Evolutionary conservation across 345 rosid species (phyloP), one percentile per base, ranked within the genome.

Genomic region (Melastoma malabathricum): DNA sequence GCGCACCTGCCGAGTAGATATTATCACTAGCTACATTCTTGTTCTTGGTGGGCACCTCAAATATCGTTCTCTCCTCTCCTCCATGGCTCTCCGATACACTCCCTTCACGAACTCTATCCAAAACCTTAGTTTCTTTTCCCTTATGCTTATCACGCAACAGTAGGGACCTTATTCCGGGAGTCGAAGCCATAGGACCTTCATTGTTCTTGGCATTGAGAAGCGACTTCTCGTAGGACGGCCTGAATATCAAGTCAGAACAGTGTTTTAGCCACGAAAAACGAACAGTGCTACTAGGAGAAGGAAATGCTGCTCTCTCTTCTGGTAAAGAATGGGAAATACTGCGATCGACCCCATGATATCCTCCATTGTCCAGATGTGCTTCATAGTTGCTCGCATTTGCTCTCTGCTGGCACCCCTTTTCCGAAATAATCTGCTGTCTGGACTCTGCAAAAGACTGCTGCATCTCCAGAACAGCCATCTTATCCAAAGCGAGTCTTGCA

Each of bases 211-310:
- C 61, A 44, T 18, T 38, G 56, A 45, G 17, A 61, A 34, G 27
- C 9, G 69, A 51, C 62, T 66, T 70, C 52, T 78, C 85, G 18
- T 81, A 71, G 18, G 94, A 73, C 59, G 46, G 51, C 68, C 73
- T 87, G 74, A 84, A 92, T 50, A 92, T 65, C 59, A 74, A 64
- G 45, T 81, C 82, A 3, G 82, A 62, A 62, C 70, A 84, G 13
- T 74, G 78, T 59, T 72, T 87, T 49, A 92, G 61, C 98, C 98
- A 92, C 34, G 95, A 77, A 62, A 75, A 65, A 59, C 72, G 88
- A 66, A 80, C 75, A 58, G 76, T 48, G 51, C 68, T 60, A 18
- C 75, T 60, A 52, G 78, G 63, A 15, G 73, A 67, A 54, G 60
- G 58, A 58, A 68, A 57, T 47, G 53, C 56, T 17, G 49, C 39